Base-by-base conservation (phyloP, 441 rosid species). In the Euphorbia schlechtendalii region DNA sequence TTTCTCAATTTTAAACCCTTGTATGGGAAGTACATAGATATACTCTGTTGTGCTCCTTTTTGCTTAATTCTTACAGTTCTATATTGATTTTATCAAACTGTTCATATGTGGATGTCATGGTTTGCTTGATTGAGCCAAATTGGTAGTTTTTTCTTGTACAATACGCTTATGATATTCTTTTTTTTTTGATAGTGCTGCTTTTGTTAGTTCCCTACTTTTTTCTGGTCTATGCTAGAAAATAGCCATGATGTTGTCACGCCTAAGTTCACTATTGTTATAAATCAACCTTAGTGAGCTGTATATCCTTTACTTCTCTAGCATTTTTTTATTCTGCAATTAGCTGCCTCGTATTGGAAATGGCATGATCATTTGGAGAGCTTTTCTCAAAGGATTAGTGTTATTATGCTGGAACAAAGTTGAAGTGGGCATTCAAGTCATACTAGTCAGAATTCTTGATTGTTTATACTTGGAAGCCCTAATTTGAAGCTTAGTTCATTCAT, bases 321-420 rank as follows among this genome's bases (percentile, higher is more conserved):
- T 28, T 30, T 49, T 20, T 63, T 18, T 8, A 9, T 30, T 3
- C 52, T 63, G 22, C 28, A 36, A 36, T 36, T 36, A 36, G 40
- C 40, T 36, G 5, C 9, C 4, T 36, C 9, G 40, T 36, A 36
- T 36, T 36, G 40, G 40, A n/a, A 2, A 62, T 25, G 13, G 36
- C 53, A 18, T 14, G 24, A 18, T 32, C 14, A 51, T 4, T 13
- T 17, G 18, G 17, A 46, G 54, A 62, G 49, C 10, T 17, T 62
- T 48, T 27, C 18, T 13, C 18, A 61, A 22, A 27, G 25, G 22
- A 20, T 46, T 45, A 11, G 25, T 1, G 24, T 20, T 9, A 43
- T 61, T 61, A 61, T 61, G 46, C n/a, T 14, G 10, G 28, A 30
- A 30, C 8, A 41, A 30, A 15, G 12, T 30, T 63, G 55, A 62